Conservation (phyloP, 371 early-diverging fungal genomes). For the Lichtheimia ramosa region DNA sequence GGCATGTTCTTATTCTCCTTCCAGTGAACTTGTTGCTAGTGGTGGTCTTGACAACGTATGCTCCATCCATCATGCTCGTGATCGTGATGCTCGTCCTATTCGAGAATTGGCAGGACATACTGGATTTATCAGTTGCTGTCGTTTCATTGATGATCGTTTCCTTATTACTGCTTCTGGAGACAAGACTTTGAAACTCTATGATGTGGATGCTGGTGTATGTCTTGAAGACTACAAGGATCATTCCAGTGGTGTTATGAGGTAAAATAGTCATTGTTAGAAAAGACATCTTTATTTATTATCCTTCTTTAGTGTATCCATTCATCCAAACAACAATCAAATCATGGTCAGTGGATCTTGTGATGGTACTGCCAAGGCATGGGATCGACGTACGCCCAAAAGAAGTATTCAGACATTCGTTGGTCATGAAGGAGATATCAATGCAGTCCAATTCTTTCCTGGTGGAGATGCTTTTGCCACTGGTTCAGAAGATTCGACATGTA, state of each 20-base stretch:
- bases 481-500: constrained; percentile 96
- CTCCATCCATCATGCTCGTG: constrained; percentile 90
- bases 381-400: constrained; percentile 82
- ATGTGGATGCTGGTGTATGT: constrained; percentile 94
- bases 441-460: constrained; percentile 97
- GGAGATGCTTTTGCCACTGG: constrained; percentile 97
- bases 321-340: constrained; percentile 81
- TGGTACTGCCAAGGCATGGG: constrained; percentile 97
- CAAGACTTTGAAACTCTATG: constrained; percentile 98
- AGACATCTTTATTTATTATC: neutral
- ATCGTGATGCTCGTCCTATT: constrained; percentile 90
- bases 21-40: constrained; percentile 94
- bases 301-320: constrained; percentile 71
- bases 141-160: constrained; percentile 92
- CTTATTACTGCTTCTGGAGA: constrained; percentile 93
- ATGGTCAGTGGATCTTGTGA: constrained; percentile 98
- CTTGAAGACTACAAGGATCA: constrained; percentile 92
- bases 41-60: constrained; percentile 97
- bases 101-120: constrained; percentile 92
- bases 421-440: constrained; percentile 97
- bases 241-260: constrained; percentile 96
- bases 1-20: constrained; percentile 97
- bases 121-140: constrained; percentile 95
- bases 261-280: too few species aligned
- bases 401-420: constrained; percentile 97